Evolutionary conservation across 495 filamentous ascomycete species (phyloP), one percentile per base, ranked within the genome.

Genomic region (Penicillium chermesinum): DNA sequence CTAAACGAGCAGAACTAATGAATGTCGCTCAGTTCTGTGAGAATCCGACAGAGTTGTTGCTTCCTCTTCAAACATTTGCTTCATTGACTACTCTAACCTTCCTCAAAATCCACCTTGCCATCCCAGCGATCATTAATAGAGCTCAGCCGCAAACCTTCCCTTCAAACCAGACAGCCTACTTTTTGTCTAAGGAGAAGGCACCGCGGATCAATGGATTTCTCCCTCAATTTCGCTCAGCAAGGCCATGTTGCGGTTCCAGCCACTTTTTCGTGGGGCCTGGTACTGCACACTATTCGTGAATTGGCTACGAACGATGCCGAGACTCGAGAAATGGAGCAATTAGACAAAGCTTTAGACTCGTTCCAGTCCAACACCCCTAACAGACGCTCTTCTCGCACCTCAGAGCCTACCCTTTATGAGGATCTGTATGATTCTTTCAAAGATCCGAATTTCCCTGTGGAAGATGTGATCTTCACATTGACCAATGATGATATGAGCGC

Each of bases 11-110:
- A n/a, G n/a, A n/a, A n/a, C n/a, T n/a, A n/a, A n/a, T n/a, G n/a
- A n/a, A n/a, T n/a, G n/a, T n/a, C n/a, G n/a, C n/a, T 35, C 10
- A 19, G 43, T 69, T 66, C 43, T 72, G 68, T 50, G 62, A 70
- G 38, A 60, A 71, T 21, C 57, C 72, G 8, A 44, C 54, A 36
- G 78, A 80, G 50, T 70, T 89, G 3, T 58, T 83, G 41, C 54
- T 74, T 35, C 79, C 85, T 1, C 62, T 93, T 7, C 82, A 85
- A 51, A 75, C 79, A 13, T 72, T 95, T 47, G 74, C 81, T 7
- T 81, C 82, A n/a, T 72, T 86, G 7, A 78, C 86, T 25, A 94
- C 89, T 0, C 62, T 95, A 7, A 75, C 81, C 3, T 75, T 95
- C 17, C 66, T 97, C 19, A 87, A 87, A 51, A 69, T 87, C n/a